Conservation (phyloP, 768 basidiomycete species). For the Udeniomyces megalosporus region DNA sequence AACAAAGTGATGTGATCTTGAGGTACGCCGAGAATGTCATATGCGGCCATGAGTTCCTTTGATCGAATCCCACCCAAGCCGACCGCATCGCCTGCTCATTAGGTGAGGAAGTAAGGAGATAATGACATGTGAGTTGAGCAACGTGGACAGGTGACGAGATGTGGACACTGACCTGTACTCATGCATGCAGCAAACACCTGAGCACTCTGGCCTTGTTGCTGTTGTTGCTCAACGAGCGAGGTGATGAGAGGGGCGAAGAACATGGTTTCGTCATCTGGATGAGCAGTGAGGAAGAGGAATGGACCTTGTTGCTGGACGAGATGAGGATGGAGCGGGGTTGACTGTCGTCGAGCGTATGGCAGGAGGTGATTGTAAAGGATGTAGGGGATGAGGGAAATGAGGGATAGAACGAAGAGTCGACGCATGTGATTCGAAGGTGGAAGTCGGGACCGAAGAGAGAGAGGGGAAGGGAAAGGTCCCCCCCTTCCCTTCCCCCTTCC, state of each 20-base stretch:
- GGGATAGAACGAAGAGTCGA: no score
- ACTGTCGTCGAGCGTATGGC: constrained; percentile 8
- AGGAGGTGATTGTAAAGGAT: neutral
- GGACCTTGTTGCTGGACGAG: constrained; percentile 12
- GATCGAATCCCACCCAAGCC: constrained; percentile 49
- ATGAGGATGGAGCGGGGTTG: constrained; percentile 7
- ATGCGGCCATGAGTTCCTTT: constrained; percentile 45
- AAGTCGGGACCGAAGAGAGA: constrained; percentile 7
- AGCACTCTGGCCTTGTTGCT: constrained; percentile 18
- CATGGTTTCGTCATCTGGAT: constrained; percentile 87
- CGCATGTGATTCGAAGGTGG: constrained; percentile 6
- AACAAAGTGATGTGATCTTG: constrained; percentile 42
- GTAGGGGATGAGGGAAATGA: no score
- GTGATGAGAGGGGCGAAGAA: constrained; percentile 80
- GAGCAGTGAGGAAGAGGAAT: constrained; percentile 53
- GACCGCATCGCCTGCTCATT: constrained; percentile 45
- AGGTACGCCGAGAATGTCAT: constrained; percentile 51
- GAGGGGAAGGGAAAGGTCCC: neutral
- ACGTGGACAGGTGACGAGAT: constrained; percentile 44
- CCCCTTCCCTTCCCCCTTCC: neutral
- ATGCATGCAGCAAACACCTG: constrained; percentile 52
- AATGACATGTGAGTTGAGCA: no score
- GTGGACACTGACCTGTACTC: constrained; percentile 45
- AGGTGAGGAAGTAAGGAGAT: neutral
- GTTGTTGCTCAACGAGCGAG: no score